phyloP scores from a whole-genome alignment of 73 alveolate species.

The Breviolum minutum region DNA sequence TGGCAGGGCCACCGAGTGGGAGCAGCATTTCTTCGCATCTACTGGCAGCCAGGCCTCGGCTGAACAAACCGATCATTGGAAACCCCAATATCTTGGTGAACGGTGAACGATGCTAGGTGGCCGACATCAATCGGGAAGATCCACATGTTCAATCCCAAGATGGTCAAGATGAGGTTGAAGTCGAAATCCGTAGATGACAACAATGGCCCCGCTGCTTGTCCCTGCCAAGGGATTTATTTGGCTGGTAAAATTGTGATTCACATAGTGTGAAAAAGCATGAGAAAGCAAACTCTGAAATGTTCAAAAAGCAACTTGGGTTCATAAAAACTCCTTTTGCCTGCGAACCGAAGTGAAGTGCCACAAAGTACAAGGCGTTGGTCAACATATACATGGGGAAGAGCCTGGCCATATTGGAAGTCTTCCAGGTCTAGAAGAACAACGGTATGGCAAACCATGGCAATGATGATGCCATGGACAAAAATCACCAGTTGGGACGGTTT shows the following conservation, averaged over 20 bases:
- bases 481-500: too few species aligned
- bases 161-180: constrained; percentile 41
- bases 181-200: constrained; percentile 49
- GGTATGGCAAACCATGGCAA: too few species aligned
- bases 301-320: neutral
- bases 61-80: neutral
- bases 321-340: neutral
- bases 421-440: neutral
- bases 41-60: constrained; percentile 50
- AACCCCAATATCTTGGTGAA: neutral
- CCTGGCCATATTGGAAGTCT: neutral
- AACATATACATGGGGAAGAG: constrained; percentile 90
- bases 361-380: constrained; percentile 49
- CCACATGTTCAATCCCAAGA: constrained; percentile 92
- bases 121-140: constrained; percentile 44
- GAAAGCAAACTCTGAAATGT: neutral
- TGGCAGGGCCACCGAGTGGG: constrained; percentile 54
- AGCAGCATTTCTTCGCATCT: neutral
- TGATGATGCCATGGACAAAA: neutral
- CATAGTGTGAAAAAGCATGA: too few species aligned
- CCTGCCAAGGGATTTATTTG: neutral
- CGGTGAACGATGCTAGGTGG: neutral
- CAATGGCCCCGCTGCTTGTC: neutral
- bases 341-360: constrained; percentile 6
- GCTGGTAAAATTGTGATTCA: neutral